Percentiles rank a stretch among this genome's conserved stretches.
phyloP scores from a whole-genome alignment of 2,329 filamentous ascomycete genomes.

The Hymenoscyphus linearis region DNA sequence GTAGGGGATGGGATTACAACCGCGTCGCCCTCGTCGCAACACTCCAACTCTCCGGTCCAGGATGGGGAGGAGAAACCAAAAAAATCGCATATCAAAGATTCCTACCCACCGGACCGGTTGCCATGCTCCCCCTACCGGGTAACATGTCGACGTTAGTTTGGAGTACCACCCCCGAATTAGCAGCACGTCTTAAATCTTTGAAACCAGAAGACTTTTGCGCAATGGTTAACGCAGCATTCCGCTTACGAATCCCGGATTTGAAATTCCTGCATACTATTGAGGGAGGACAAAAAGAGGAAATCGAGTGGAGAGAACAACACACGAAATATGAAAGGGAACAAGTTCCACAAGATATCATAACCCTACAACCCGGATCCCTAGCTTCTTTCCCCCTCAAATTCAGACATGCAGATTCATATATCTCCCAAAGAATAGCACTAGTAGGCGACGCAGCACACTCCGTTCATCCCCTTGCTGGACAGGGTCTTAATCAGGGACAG shows the following conservation, averaged over 20 bases:
- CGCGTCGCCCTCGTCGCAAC: constrained; percentile 90
- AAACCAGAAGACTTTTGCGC: constrained; percentile 68
- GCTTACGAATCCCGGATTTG: constrained; percentile 72
- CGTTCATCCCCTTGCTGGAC: constrained; percentile 88
- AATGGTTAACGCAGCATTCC: constrained; percentile 91
- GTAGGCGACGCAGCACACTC: constrained; percentile 95
- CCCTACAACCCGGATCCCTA: constrained; percentile 71
- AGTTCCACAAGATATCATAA: constrained; percentile 61
- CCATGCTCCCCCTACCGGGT: constrained; percentile 83
- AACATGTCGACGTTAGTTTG: constrained; percentile 84
- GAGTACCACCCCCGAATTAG: constrained; percentile 82
- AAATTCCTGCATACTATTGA: constrained; percentile 69
- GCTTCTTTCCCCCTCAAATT: constrained; percentile 89
- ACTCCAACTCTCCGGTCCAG: constrained; percentile 61
- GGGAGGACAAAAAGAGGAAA: constrained; percentile 62
- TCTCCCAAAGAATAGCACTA: constrained; percentile 81
- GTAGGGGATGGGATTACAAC: constrained; percentile 88
- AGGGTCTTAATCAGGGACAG: constrained; percentile 90
- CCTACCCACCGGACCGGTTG: constrained; percentile 84
- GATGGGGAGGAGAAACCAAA: constrained; percentile 46
- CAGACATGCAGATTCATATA: constrained; percentile 91
- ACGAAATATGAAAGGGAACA: constrained; percentile 49
- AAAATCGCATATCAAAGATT: constrained; percentile 94
- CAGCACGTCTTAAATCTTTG: constrained; percentile 72
- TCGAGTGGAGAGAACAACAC: constrained; percentile 76